These are phyloP conservation scores for Saccharomycopsis crataegensis DNA, from an alignment of 1,139 yeast species.

Conservation along the genomic window DNA sequence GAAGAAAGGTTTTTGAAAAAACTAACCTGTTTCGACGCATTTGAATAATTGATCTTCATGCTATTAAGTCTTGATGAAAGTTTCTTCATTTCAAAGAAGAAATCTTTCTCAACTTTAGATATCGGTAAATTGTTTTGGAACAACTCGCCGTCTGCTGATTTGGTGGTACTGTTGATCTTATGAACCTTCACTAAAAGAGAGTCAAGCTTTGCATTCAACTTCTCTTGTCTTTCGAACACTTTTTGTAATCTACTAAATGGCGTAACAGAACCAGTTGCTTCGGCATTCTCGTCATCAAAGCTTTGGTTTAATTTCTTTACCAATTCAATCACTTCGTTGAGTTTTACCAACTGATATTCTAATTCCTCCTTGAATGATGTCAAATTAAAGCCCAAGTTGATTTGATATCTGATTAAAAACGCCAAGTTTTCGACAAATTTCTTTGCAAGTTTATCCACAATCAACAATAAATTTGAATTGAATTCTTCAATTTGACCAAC, in stretches of 20 bases:
- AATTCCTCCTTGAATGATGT: constrained; percentile 6
- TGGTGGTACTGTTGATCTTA: background rate
- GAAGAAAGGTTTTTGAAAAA: constrained; percentile 5
- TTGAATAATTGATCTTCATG: background rate
- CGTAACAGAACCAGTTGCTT: background rate
- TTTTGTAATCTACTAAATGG: background rate
- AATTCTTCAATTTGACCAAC: constrained; percentile 5
- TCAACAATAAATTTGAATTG: background rate
- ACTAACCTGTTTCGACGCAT: constrained; percentile 2
- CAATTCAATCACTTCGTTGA: constrained; percentile 1
- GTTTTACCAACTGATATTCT: constrained; percentile 10
- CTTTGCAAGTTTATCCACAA: constrained; percentile 2
- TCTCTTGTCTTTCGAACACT: background rate
- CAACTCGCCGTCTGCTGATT: background rate
- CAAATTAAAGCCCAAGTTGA: constrained; percentile 1
- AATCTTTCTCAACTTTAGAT: constrained; percentile 4
- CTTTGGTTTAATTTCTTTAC: background rate
- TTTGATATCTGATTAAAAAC: constrained; percentile 6
- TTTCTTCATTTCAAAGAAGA: constrained; percentile 12
- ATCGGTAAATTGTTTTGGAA: constrained; percentile 12
- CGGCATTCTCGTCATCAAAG: no score
- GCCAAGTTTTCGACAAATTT: constrained; percentile 1
- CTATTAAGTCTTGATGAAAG: background rate
- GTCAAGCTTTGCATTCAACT: background rate
- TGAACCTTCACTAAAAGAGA: background rate